Percentiles rank a stretch among this genome's conserved stretches.
Evolutionary conservation across 306 rosid species (phyloP).

Genomic region (Lithocarpus polystachyus): DNA sequence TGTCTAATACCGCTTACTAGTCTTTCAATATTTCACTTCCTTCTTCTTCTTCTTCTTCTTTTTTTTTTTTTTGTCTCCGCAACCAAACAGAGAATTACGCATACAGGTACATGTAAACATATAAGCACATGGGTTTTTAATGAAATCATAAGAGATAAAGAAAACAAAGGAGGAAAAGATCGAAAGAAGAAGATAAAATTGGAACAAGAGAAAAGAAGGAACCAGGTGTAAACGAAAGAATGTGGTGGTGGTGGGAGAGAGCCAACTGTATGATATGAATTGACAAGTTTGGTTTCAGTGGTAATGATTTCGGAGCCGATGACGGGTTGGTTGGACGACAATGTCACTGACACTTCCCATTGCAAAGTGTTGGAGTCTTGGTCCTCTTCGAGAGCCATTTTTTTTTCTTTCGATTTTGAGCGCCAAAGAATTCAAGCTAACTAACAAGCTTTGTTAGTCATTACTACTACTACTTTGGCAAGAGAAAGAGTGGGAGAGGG

Average conservation of each 20-base stretch:
- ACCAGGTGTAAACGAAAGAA: constrained; percentile 20
- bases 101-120: background rate
- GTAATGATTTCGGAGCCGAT: constrained; percentile 13
- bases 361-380: background rate
- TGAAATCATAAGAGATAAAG: background rate
- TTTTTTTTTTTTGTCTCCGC: background rate
- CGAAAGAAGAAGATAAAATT: background rate
- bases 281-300: background rate
- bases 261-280: too few relatives aligned
- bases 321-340: constrained; percentile 14
- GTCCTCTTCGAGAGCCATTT: background rate
- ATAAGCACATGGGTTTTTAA: background rate
- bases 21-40: background rate
- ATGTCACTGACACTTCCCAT: background rate
- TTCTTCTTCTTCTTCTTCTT: background rate
- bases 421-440: background rate
- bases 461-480: too few relatives aligned
- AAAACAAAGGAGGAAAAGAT: background rate
- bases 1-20: background rate
- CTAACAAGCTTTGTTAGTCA: too few relatives aligned
- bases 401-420: background rate
- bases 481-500: background rate
- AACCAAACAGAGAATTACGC: background rate
- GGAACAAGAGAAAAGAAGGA: background rate
- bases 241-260: background rate